These are phyloP conservation scores for Chimonanthus salicifolius DNA, from an alignment of 164 flowering plant species.

Conservation along the genomic window DNA sequence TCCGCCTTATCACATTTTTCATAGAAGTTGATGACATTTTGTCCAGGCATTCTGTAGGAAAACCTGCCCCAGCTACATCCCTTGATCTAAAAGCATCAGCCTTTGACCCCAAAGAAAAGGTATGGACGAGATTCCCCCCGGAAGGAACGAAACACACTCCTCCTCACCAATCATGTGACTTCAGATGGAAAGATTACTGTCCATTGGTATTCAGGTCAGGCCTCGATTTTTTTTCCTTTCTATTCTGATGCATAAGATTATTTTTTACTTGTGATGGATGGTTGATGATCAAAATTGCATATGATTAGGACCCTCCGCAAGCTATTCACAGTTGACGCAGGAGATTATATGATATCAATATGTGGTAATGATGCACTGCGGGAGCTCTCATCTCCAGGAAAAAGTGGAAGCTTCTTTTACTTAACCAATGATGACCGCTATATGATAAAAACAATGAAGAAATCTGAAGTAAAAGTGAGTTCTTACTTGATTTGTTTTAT, in stretches of 20 bases:
- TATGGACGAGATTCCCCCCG: conserved; percentile 79
- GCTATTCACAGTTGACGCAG: conserved; percentile 85
- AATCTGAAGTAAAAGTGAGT: conserved; percentile 76
- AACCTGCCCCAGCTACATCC: conserved; percentile 61
- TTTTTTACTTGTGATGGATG: neutral
- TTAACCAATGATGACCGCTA: conserved; percentile 77
- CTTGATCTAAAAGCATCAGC: conserved; percentile 69
- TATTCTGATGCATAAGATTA: neutral
- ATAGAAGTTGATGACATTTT: too few species aligned
- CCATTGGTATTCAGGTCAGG: conserved; percentile 78
- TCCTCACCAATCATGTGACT: conserved; percentile 76
- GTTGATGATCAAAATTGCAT: neutral
- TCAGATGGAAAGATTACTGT: conserved; percentile 90
- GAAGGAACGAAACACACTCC: conserved; percentile 86
- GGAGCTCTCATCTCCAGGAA: conserved; percentile 97
- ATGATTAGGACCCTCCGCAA: conserved; percentile 73
- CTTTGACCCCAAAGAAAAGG: conserved; percentile 80
- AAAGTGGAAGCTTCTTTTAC: conserved; percentile 94
- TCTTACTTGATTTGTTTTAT: neutral
- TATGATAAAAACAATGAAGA: conserved; percentile 87
- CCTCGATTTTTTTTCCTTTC: neutral
- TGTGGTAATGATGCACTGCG: conserved; percentile 94
- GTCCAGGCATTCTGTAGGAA: conserved; percentile 79
- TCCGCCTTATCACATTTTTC: neutral
- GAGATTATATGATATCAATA: conserved; percentile 92